Evolutionary conservation across 441 rosid genomes (phyloP).

Genomic region (Adansonia grandidieri): DNA sequence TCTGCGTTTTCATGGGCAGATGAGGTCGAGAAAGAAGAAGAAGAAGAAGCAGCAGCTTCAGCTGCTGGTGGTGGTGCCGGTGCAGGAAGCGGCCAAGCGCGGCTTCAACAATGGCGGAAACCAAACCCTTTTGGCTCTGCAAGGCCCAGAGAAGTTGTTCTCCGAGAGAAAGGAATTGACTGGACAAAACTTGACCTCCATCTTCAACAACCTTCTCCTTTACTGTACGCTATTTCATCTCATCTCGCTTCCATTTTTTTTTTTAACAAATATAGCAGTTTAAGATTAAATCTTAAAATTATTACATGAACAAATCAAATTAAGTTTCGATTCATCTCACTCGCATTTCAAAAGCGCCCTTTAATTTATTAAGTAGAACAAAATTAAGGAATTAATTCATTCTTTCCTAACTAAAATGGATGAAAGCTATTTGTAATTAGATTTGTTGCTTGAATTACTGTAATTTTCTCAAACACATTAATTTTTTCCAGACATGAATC

Average conservation of each 20-base stretch:
- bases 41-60: not conserved
- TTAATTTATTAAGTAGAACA: too few relatives aligned
- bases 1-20: conserved; percentile 35
- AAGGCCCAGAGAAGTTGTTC: conserved; percentile 36
- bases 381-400: too few relatives aligned
- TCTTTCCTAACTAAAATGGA: not conserved
- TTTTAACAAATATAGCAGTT: too few relatives aligned
- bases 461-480: too few relatives aligned
- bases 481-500: conserved; percentile 14
- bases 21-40: conserved; percentile 41
- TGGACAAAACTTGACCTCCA: conserved; percentile 29
- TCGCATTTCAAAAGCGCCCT: too few relatives aligned
- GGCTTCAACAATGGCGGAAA: conserved; percentile 22
- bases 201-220: conserved; percentile 20
- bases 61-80: not conserved
- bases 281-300: too few relatives aligned
- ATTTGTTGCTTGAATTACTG: not conserved
- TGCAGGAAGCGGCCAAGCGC: not conserved
- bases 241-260: not conserved
- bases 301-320: too few relatives aligned
- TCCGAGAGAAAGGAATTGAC: conserved; percentile 32
- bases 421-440: not conserved
- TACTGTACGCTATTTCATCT: conserved; percentile 12
- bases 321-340: too few relatives aligned
- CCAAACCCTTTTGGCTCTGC: conserved; percentile 37